phyloP scores from a whole-genome alignment of 306 rosid genomes.

The Crataegus laevigata region DNA sequence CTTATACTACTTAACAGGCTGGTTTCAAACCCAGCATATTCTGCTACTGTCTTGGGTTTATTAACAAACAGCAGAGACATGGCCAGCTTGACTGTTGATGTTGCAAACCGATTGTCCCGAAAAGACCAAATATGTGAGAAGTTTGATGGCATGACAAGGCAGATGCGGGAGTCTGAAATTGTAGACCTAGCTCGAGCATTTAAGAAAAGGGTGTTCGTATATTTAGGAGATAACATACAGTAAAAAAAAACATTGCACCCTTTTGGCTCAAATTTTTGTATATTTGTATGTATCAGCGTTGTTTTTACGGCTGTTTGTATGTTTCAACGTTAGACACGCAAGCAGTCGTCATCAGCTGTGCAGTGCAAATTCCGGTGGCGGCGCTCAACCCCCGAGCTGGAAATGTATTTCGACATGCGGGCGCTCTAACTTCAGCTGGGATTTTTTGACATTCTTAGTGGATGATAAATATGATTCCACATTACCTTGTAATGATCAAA shows the following conservation, averaged over 20 bases:
- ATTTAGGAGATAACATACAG: constrained; percentile 40
- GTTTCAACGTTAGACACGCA: not conserved
- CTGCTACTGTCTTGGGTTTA: constrained; percentile 40
- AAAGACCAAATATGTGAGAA: constrained; percentile 25
- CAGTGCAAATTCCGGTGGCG: constrained; percentile 6
- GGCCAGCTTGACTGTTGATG: constrained; percentile 61
- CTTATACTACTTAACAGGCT: constrained; percentile 79
- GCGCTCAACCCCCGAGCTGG: not conserved
- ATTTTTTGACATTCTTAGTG: not conserved
- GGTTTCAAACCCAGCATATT: constrained; percentile 59
- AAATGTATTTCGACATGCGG: not conserved
- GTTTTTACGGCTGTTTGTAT: too few relatives aligned
- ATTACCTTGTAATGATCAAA: constrained; percentile 1
- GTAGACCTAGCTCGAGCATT: constrained; percentile 58
- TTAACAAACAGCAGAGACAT: constrained; percentile 57
- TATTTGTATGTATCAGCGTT: not conserved
- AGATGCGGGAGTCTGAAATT: constrained; percentile 57
- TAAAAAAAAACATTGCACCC: constrained; percentile 10
- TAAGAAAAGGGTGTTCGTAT: constrained; percentile 57
- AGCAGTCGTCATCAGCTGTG: not conserved
- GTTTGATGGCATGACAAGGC: constrained; percentile 33
- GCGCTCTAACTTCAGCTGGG: not conserved
- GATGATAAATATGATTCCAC: not conserved
- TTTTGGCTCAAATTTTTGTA: not conserved
- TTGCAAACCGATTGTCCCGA: constrained; percentile 57